phyloP scores from a whole-genome alignment of 495 filamentous ascomycete species.

The Staphylotrichum longicolle region DNA sequence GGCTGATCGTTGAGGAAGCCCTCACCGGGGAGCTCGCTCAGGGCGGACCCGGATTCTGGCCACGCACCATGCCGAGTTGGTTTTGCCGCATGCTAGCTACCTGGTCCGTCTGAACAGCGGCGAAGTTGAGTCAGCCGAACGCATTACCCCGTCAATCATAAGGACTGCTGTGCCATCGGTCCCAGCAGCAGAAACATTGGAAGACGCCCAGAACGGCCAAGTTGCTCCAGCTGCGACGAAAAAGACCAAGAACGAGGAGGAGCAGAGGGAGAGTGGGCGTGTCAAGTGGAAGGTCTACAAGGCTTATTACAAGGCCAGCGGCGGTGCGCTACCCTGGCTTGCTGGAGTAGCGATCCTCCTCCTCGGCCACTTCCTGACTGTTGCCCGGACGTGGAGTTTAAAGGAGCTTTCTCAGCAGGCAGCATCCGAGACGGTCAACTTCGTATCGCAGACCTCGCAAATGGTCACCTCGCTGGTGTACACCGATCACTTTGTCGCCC shows the following conservation, averaged over 20 bases:
- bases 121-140: constrained; percentile 51
- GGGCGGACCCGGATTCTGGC: constrained; percentile 51
- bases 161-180: not conserved
- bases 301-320: constrained; percentile 57
- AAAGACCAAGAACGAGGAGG: constrained; percentile 45
- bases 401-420: constrained; percentile 36
- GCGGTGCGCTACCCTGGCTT: constrained; percentile 55
- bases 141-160: constrained; percentile 41
- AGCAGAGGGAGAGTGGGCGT: constrained; percentile 53
- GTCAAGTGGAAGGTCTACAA: constrained; percentile 57
- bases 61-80: constrained; percentile 55
- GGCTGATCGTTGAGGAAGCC: constrained; percentile 48
- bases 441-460: constrained; percentile 8
- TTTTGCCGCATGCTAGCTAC: constrained; percentile 58
- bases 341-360: constrained; percentile 46
- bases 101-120: constrained; percentile 61
- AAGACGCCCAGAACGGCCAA: constrained; percentile 9
- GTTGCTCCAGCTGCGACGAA: constrained; percentile 32
- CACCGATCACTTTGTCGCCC: constrained; percentile 9
- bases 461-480: constrained; percentile 7
- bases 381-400: constrained; percentile 32
- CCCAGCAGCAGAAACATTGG: not conserved
- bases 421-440: constrained; percentile 15
- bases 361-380: constrained; percentile 43
- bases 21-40: constrained; percentile 47